A percentile compares a stretch with the other conserved stretches of the same genome.
Evolutionary conservation across 495 filamentous ascomycete genomes (phyloP).

Genomic region (Cudoniella acicularis): DNA sequence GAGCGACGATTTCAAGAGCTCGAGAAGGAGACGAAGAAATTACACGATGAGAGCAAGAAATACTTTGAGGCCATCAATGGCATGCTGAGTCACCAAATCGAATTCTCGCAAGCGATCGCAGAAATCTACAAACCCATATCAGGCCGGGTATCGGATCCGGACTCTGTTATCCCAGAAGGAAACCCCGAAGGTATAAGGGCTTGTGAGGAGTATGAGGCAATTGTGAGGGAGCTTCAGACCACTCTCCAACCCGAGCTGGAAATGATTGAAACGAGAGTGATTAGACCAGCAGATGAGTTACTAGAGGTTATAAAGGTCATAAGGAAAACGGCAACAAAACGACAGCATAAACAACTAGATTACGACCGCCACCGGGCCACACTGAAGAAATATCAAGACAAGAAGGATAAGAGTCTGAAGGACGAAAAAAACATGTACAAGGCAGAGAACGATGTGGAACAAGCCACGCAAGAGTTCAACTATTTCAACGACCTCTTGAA

Average conservation of each 20-base stretch:
- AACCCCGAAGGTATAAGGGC: conserved; percentile 93
- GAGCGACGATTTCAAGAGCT: conserved; percentile 93
- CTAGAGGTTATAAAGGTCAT: conserved; percentile 93
- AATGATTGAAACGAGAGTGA: conserved; percentile 91
- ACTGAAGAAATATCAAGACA: conserved; percentile 92
- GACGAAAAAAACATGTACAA: conserved; percentile 98
- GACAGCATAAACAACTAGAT: conserved; percentile 96
- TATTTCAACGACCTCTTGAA: conserved; percentile 97
- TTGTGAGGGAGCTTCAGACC: conserved; percentile 86
- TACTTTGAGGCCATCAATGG: conserved; percentile 97
- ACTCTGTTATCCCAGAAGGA: conserved; percentile 72
- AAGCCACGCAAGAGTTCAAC: conserved; percentile 91
- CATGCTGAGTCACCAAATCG: conserved; percentile 97
- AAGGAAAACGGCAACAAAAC: conserved; percentile 82
- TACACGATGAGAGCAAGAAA: conserved; percentile 93
- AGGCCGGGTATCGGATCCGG: conserved; percentile 90
- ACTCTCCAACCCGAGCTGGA: conserved; percentile 89
- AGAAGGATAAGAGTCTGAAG: conserved; percentile 93
- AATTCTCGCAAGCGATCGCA: conserved; percentile 90
- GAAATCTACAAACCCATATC: conserved; percentile 99
- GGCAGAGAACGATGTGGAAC: conserved; percentile 86
- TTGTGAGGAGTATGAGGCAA: conserved; percentile 92
- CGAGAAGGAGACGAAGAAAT: conserved; percentile 90
- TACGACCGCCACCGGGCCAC: conserved; percentile 81
- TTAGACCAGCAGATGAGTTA: conserved; percentile 91